Conservation (phyloP, 768 basidiomycete species). For the Boletus sensibilis region DNA sequence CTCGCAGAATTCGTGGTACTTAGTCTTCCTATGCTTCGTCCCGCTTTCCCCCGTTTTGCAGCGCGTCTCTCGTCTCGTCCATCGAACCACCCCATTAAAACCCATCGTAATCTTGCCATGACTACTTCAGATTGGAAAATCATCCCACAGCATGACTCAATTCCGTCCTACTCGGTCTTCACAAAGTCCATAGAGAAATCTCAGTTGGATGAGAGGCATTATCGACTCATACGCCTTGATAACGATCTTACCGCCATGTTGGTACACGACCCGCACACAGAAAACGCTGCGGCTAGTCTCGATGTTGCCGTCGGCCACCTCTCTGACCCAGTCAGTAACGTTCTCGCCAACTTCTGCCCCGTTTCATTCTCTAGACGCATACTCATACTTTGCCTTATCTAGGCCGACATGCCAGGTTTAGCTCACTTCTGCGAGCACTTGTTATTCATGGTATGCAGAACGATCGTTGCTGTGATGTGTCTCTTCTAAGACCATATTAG, state of each 20-base stretch:
- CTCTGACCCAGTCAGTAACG: conserved; percentile 77
- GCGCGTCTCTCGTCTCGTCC: neutral
- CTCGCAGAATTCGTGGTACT: neutral
- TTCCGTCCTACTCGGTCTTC: conserved; percentile 55
- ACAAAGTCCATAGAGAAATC: conserved; percentile 64
- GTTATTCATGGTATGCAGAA: conserved; percentile 79
- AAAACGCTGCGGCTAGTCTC: conserved; percentile 93
- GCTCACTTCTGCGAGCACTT: conserved; percentile 97
- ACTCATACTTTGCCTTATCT: neutral
- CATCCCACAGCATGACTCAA: conserved; percentile 12
- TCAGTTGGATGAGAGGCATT: conserved; percentile 74
- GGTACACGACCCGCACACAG: conserved; percentile 79
- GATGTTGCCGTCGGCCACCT: conserved; percentile 95
- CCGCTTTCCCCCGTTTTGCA: conserved; percentile 12
- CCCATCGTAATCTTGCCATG: conserved; percentile 25
- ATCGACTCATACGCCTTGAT: conserved; percentile 76
- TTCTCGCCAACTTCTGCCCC: neutral
- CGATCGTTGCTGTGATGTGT: neutral
- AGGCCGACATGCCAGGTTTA: conserved; percentile 89
- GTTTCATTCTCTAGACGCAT: neutral
- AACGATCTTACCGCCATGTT: conserved; percentile 89
- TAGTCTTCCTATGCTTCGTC: conserved; percentile 7
- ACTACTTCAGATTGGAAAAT: conserved; percentile 21
- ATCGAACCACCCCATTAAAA: too few relatives aligned
- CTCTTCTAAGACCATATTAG: conserved; percentile 35